A percentile compares a stretch with the other conserved stretches of the same genome.
These are phyloP conservation scores for Saururus chinensis DNA, from an alignment of 164 flowering plant genomes.

Conservation along the genomic window DNA sequence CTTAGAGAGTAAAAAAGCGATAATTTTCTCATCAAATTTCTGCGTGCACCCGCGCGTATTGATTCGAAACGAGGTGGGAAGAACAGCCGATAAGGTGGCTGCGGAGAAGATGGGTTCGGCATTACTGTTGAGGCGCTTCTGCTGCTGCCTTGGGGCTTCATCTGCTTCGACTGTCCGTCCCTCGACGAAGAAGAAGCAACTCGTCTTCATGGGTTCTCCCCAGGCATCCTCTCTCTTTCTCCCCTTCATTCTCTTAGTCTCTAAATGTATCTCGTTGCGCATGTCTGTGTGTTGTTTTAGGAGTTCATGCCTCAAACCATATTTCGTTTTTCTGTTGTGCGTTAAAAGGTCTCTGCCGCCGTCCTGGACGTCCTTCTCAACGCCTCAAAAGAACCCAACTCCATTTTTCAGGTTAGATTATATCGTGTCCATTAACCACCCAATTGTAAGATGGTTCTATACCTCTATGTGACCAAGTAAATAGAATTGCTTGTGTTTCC, in stretches of 20 bases:
- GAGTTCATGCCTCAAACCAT: not conserved
- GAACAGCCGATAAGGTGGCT: not conserved
- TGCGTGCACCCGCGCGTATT: no score
- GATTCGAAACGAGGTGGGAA: not conserved
- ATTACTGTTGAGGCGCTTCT: slow-evolving; percentile 55
- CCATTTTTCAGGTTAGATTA: slow-evolving; percentile 68
- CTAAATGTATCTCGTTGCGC: not conserved
- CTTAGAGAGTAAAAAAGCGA: no score
- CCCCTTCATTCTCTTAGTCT: not conserved
- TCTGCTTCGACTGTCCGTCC: slow-evolving; percentile 8
- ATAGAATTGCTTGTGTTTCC: no score
- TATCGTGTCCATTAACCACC: no score
- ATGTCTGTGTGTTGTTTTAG: no score
- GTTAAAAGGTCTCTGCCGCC: slow-evolving; percentile 53
- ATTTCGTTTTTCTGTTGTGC: not conserved
- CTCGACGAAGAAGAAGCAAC: slow-evolving; percentile 44
- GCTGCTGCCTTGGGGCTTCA: slow-evolving; percentile 30
- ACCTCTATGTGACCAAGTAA: no score
- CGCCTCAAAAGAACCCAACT: slow-evolving; percentile 56
- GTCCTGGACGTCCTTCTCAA: slow-evolving; percentile 73
- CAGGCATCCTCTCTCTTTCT: slow-evolving; percentile 28
- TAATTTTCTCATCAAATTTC: no score
- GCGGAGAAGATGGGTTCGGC: slow-evolving; percentile 20
- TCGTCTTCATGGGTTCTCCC: slow-evolving; percentile 91
- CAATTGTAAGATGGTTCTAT: no score